These are phyloP conservation scores for Boletus vinaceobasis DNA, from an alignment of 768 basidiomycete genomes.

Conservation along the genomic window DNA sequence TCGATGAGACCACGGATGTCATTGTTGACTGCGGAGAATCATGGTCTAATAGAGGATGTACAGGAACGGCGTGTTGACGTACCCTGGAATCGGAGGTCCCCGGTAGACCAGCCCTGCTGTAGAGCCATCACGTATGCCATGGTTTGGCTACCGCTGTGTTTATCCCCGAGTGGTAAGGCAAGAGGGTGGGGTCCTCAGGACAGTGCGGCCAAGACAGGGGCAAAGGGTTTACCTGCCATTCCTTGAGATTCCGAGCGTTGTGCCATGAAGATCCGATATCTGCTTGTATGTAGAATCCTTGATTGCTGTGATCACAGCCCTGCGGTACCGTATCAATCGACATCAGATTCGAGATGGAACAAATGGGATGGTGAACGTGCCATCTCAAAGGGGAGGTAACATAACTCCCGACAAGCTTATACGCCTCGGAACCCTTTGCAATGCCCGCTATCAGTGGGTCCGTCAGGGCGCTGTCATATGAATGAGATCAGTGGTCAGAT, in stretches of 20 bases:
- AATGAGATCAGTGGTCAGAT: not conserved
- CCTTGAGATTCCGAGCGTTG: conserved; percentile 86
- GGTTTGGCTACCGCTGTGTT: conserved; percentile 74
- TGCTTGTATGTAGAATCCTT: conserved; percentile 64
- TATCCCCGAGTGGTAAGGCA: not conserved
- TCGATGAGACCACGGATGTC: conserved; percentile 77
- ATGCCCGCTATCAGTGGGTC: conserved; percentile 91
- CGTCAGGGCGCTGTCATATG: conserved; percentile 69
- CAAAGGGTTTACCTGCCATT: conserved; percentile 60
- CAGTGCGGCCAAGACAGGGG: not conserved
- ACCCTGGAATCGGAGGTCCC: conserved; percentile 71
- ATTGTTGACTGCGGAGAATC: conserved; percentile 57
- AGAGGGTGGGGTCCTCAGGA: not conserved
- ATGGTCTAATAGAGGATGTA: not conserved
- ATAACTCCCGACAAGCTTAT: conserved; percentile 91
- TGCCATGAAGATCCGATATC: conserved; percentile 73
- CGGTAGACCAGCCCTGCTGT: conserved; percentile 76
- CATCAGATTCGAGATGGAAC: not conserved
- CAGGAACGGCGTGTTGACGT: conserved; percentile 4
- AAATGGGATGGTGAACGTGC: conserved; percentile 35
- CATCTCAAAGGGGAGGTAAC: conserved; percentile 88
- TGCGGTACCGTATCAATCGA: conserved; percentile 22
- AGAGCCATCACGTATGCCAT: conserved; percentile 96
- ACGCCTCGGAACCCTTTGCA: conserved; percentile 82
- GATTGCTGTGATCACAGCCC: conserved; percentile 88